Percentiles rank a stretch among this genome's conserved stretches.
phyloP scores from a whole-genome alignment of 805 yeast genomes.

The Pichia ethanolica region DNA sequence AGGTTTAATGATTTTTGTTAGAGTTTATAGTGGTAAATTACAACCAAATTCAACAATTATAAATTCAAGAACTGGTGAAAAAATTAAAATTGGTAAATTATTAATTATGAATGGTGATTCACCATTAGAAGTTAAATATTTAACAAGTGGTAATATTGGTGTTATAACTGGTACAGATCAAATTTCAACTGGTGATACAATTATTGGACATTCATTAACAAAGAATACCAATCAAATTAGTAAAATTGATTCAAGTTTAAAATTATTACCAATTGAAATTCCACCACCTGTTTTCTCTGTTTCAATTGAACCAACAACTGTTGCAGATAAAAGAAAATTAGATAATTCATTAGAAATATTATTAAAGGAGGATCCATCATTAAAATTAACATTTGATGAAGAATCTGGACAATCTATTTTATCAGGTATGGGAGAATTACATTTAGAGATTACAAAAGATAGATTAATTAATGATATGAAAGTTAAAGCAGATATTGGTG shows the following conservation, averaged over 20 bases:
- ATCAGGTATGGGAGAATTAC: conserved; percentile 97
- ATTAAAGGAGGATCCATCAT: conserved; percentile 86
- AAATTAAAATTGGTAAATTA: conserved; percentile 59
- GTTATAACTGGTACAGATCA: conserved; percentile 73
- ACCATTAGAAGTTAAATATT: conserved; percentile 59
- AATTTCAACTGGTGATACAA: conserved; percentile 85
- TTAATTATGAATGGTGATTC: conserved; percentile 83
- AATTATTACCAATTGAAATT: conserved; percentile 65
- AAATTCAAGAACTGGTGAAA: conserved; percentile 64
- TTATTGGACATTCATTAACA: conserved; percentile 53
- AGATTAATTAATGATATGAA: conserved; percentile 73
- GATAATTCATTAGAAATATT: conserved; percentile 59
- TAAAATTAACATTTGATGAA: conserved; percentile 63
- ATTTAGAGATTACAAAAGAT: conserved; percentile 80
- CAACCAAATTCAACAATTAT: conserved; percentile 52
- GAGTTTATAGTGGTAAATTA: conserved; percentile 81
- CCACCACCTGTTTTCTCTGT: conserved; percentile 94
- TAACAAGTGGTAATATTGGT: conserved; percentile 82
- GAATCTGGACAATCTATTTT: conserved; percentile 84
- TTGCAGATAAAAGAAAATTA: conserved; percentile 72
- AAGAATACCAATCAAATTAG: conserved; percentile 30
- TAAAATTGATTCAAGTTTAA: conserved; percentile 36
- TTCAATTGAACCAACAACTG: conserved; percentile 71
- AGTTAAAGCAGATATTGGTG: conserved; percentile 74
- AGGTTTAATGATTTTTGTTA: conserved; percentile 75